phyloP scores from a whole-genome alignment of 2,329 filamentous ascomycete species.

The Fusarium hostae region DNA sequence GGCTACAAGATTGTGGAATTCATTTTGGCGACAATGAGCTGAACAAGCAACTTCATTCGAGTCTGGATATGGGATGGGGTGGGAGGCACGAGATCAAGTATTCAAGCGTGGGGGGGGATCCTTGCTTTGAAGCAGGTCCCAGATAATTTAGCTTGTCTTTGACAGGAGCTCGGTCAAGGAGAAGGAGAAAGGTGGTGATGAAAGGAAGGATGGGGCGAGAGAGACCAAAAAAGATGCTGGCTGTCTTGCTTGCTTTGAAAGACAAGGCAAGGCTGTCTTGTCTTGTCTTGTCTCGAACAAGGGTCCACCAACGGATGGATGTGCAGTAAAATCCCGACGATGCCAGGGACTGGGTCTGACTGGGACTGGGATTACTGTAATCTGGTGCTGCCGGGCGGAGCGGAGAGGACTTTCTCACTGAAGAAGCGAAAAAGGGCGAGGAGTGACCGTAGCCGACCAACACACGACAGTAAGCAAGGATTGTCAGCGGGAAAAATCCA shows the following conservation, averaged over 20 bases:
- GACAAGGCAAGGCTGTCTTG: conserved; percentile 19
- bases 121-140: conserved; percentile 17
- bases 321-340: conserved; percentile 28
- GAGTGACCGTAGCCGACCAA: conserved; percentile 14
- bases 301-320: conserved; percentile 34
- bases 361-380: not conserved
- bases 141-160: conserved; percentile 8
- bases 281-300: conserved; percentile 12
- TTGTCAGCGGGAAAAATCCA: conserved; percentile 13
- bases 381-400: conserved; percentile 10
- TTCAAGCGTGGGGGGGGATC: conserved; percentile 40
- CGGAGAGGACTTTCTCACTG: conserved; percentile 12
- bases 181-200: conserved; percentile 35
- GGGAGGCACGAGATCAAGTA: conserved; percentile 41
- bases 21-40: conserved; percentile 42
- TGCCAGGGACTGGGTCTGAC: conserved; percentile 12
- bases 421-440: not conserved
- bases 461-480: conserved; percentile 10
- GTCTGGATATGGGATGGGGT: not conserved
- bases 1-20: conserved; percentile 40
- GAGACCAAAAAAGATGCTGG: conserved; percentile 28
- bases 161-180: conserved; percentile 42
- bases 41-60: conserved; percentile 42
- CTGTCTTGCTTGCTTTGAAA: conserved; percentile 30
- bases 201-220: conserved; percentile 35